These are phyloP conservation scores for Monosporascus sp. DNA, from an alignment of 2,329 filamentous ascomycete genomes.

Conservation along the genomic window DNA sequence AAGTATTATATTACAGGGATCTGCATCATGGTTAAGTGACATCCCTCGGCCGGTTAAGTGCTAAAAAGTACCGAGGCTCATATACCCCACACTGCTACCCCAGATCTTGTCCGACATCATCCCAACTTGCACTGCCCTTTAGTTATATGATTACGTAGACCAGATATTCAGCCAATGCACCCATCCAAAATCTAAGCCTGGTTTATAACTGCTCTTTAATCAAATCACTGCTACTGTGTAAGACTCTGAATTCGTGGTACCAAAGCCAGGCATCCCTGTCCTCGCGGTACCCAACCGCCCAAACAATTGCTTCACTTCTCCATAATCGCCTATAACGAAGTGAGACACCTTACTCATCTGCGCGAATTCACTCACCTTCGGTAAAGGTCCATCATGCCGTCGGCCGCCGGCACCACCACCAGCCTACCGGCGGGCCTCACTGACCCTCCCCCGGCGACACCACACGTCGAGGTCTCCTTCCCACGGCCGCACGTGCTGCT, in stretches of 20 bases:
- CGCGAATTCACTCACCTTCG: neutral
- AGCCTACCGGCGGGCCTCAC: conserved; percentile 23
- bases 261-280: too few relatives aligned
- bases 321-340: too few relatives aligned
- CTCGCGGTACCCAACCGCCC: too few relatives aligned
- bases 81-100: neutral
- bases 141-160: neutral
- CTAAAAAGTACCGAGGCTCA: neutral
- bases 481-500: conserved; percentile 51
- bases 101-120: neutral
- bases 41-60: too few relatives aligned
- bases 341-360: neutral
- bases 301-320: too few relatives aligned
- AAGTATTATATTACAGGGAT: too few relatives aligned
- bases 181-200: too few relatives aligned
- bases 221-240: too few relatives aligned
- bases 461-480: conserved; percentile 40
- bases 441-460: conserved; percentile 35
- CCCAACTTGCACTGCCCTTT: neutral
- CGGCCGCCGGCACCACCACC: conserved; percentile 6
- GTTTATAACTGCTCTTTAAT: too few relatives aligned
- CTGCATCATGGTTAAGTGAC: neutral
- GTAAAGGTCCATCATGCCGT: conserved; percentile 5
- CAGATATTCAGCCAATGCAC: too few relatives aligned
- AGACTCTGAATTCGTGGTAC: too few relatives aligned